Conservation (phyloP, 352 stramenopile species). For the Pythium dissotocum region DNA sequence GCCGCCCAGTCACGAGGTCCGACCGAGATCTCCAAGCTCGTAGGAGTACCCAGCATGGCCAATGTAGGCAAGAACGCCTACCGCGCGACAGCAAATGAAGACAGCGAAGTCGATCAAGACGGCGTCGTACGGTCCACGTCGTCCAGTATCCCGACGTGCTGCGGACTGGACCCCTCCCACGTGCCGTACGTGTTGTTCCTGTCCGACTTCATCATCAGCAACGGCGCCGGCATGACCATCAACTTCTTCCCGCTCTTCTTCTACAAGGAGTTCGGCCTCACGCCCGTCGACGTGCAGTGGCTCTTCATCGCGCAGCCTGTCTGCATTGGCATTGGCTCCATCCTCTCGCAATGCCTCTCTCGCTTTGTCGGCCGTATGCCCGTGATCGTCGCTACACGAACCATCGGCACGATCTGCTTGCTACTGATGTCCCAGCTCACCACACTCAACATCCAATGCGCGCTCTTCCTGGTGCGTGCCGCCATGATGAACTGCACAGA, state of each 20-base stretch:
- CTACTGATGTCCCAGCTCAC: slow-evolving; percentile 46
- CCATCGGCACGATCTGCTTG: slow-evolving; percentile 43
- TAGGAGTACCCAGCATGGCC: background rate
- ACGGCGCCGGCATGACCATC: slow-evolving; percentile 54
- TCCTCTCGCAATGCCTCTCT: slow-evolving; percentile 47
- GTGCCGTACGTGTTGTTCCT: slow-evolving; percentile 64
- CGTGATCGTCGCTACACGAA: slow-evolving; percentile 47
- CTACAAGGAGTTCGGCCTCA: slow-evolving; percentile 49
- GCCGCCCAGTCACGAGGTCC: slow-evolving; percentile 16
- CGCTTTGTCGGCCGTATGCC: slow-evolving; percentile 46
- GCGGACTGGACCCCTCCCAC: slow-evolving; percentile 39
- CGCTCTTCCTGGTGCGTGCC: slow-evolving; percentile 52
- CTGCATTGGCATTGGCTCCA: slow-evolving; percentile 41
- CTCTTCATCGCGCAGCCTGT: slow-evolving; percentile 60
- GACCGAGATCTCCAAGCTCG: slow-evolving; percentile 25
- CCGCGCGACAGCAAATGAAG: slow-evolving; percentile 11
- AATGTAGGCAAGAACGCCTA: slow-evolving; percentile 16
- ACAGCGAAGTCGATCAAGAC: slow-evolving; percentile 12
- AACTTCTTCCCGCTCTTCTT: slow-evolving; percentile 75
- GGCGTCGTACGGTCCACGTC: background rate
- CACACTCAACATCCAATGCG: slow-evolving; percentile 36
- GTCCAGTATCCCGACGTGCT: slow-evolving; percentile 11
- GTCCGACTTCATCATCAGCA: slow-evolving; percentile 73
- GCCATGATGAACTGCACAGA: slow-evolving; percentile 65
- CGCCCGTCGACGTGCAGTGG: slow-evolving; percentile 52